Evolutionary conservation across 371 early-diverging fungal genomes (phyloP).

Genomic region (Smittium mucronatum): DNA sequence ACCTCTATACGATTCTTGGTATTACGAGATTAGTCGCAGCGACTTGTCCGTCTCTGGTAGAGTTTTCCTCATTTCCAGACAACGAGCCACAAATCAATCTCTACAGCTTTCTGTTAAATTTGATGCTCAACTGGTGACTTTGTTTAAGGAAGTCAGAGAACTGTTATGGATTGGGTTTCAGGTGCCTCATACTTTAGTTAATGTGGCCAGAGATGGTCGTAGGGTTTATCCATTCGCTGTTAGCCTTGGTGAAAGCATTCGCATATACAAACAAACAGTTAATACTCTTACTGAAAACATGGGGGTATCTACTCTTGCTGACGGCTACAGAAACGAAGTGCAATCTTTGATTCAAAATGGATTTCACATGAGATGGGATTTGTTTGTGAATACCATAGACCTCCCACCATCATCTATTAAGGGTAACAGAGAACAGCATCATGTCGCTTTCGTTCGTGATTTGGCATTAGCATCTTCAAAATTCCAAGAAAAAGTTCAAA

Average conservation of each 20-base stretch:
- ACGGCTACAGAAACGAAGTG: slow-evolving; percentile 81
- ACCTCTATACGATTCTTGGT: slow-evolving; percentile 83
- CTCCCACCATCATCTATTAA: slow-evolving; percentile 30
- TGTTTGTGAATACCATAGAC: slow-evolving; percentile 77
- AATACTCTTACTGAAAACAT: slow-evolving; percentile 62
- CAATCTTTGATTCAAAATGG: slow-evolving; percentile 82
- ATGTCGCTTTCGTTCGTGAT: slow-evolving; percentile 87
- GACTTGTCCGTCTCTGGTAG: slow-evolving; percentile 80
- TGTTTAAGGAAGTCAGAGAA: slow-evolving; percentile 96
- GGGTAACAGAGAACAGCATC: slow-evolving; percentile 66
- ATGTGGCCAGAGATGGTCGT: slow-evolving; percentile 89
- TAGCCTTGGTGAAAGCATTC: slow-evolving; percentile 82
- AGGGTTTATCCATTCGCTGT: slow-evolving; percentile 96
- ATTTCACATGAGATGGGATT: slow-evolving; percentile 86
- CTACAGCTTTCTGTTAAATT: slow-evolving; percentile 85
- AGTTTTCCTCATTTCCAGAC: slow-evolving; percentile 79
- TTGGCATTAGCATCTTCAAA: slow-evolving; percentile 75
- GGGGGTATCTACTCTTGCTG: slow-evolving; percentile 65
- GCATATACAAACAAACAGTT: slow-evolving; percentile 82
- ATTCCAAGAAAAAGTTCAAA: slow-evolving; percentile 91
- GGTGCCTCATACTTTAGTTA: slow-evolving; percentile 85
- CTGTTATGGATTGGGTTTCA: slow-evolving; percentile 82
- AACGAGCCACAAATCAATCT: slow-evolving; percentile 60
- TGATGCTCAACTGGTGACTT: slow-evolving; percentile 81
- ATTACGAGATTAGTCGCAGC: slow-evolving; percentile 67